Evolutionary conservation across 176 grass and related monocot genomes (phyloP), one percentile per base, ranked within the genome.

Genomic region (Neostapfia colusana): DNA sequence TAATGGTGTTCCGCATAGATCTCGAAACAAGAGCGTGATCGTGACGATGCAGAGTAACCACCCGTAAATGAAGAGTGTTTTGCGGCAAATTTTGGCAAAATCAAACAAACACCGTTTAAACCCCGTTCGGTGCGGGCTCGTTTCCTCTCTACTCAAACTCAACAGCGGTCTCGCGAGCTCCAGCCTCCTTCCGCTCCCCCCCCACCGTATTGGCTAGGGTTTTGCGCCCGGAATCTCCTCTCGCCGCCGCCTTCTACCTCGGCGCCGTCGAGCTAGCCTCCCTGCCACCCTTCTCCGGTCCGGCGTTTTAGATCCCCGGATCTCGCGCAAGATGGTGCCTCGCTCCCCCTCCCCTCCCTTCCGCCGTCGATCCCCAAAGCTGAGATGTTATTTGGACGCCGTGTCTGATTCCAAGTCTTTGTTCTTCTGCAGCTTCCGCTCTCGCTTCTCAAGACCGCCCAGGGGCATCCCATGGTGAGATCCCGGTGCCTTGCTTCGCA

Each of bases 401-500:
- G 51, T 58, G 60, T 68, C 68, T 93, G 76, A 91, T 80, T 92
- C 27, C 43, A 56, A 10, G 4, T 51, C 81, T 74, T 11, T 88
- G 2, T n/a, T 48, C 27, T 69, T 42, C 2, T 72, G 62, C 91
- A 99, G 96, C 87, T 99, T 87, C 96, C 96, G 35, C 85, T 99
- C 23, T 99, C 96, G 1, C 91, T 99, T 36, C 83, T 99, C 66
- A 99, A 99, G 96, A 99, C 96, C 16, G 96, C 96, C 51, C 96
- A 99, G 89, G 96, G 96, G 51, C 96, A 99, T 88, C 96, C 96
- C 68, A 99, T 99, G 96, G 96, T 92, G 74, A 84, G 83, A 79
- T 59, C 37, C 17, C 77, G 48, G 64, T 24, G 41, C 5, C 10
- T 58, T 11, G 79, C 36, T 51, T 26, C 35, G 14, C n/a, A 6